Evolutionary conservation across 2,329 filamentous ascomycete species (phyloP).

Genomic region (Colletotrichum lini): DNA sequence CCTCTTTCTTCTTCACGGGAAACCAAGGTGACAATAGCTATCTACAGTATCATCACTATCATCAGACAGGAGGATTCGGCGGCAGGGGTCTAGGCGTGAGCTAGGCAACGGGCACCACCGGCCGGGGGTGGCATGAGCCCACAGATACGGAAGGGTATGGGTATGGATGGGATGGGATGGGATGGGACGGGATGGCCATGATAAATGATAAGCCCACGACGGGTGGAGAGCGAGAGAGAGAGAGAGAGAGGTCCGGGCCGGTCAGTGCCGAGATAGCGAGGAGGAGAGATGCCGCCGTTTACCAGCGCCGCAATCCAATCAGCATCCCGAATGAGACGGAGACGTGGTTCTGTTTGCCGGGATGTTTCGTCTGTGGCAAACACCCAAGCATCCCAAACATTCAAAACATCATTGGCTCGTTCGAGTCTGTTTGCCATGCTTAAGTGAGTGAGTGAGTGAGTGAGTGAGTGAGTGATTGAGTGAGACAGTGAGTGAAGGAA

Average conservation of each 20-base stretch:
- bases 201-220: background rate
- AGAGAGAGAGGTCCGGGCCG: background rate
- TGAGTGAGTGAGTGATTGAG: no score
- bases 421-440: no score
- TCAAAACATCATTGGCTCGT: no score
- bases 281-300: no score
- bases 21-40: slow-evolving; percentile 22
- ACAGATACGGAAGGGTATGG: slow-evolving; percentile 20
- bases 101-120: slow-evolving; percentile 24
- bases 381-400: no score
- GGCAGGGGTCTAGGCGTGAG: slow-evolving; percentile 6
- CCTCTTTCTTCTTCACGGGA: background rate
- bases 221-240: background rate
- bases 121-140: background rate
- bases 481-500: no score
- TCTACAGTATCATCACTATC: no score
- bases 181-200: background rate
- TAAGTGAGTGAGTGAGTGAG: no score
- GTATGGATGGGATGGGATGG: no score
- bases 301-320: background rate
- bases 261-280: background rate
- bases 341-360: background rate
- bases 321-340: background rate
- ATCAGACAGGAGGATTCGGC: background rate
- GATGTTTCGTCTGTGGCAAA: no score